Percentiles rank a stretch among this genome's conserved stretches.
phyloP scores from a whole-genome alignment of 495 filamentous ascomycete species.

The Penicillium salamii region DNA sequence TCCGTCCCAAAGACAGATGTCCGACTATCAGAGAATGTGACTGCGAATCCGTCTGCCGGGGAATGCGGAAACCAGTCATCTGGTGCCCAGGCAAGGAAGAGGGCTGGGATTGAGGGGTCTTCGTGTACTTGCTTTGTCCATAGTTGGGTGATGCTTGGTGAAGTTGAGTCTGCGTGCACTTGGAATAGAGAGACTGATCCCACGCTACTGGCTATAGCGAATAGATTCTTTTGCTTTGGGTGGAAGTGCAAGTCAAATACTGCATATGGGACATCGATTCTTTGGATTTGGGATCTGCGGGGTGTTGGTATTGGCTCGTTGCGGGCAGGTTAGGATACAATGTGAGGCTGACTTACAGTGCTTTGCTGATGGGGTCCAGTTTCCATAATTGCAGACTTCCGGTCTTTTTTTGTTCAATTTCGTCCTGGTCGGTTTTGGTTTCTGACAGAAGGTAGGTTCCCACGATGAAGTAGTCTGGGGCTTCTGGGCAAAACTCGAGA shows the following conservation, averaged over 20 bases:
- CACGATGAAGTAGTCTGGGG: conserved; percentile 68
- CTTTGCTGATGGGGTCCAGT: conserved; percentile 37
- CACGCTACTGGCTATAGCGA: conserved; percentile 72
- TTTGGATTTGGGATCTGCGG: conserved; percentile 36
- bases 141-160: conserved; percentile 27
- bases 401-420: conserved; percentile 56
- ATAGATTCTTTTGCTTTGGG: conserved; percentile 47
- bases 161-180: conserved; percentile 16
- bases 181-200: conserved; percentile 65
- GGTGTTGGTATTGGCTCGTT: neutral
- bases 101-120: conserved; percentile 57
- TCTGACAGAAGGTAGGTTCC: conserved; percentile 82
- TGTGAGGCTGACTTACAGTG: conserved; percentile 45
- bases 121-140: conserved; percentile 40
- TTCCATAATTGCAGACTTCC: conserved; percentile 70
- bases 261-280: conserved; percentile 59
- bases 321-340: neutral
- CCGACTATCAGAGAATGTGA: conserved; percentile 66
- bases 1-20: conserved; percentile 50
- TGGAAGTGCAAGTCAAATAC: conserved; percentile 87
- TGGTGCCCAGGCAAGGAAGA: conserved; percentile 72
- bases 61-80: conserved; percentile 30
- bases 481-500: conserved; percentile 70
- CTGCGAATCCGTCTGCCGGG: conserved; percentile 50
- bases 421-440: conserved; percentile 28